Evolutionary conservation across 345 rosid genomes (phyloP).

Genomic region (Rhodomyrtus tomentosa): DNA sequence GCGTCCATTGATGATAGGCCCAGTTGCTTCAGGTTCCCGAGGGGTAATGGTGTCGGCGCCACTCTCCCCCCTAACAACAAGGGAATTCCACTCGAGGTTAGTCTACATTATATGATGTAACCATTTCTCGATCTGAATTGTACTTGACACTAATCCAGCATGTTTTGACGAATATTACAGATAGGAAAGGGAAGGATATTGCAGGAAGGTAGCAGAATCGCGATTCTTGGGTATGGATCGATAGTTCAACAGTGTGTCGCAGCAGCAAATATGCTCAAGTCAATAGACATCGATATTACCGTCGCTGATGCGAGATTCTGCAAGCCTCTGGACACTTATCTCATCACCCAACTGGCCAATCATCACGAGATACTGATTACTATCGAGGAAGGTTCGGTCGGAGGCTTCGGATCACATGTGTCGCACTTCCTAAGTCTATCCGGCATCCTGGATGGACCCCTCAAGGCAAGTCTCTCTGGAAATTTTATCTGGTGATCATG

Average conservation of each 20-base stretch:
- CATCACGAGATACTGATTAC: slow-evolving; percentile 72
- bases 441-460: slow-evolving; percentile 67
- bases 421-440: slow-evolving; percentile 58
- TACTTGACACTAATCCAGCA: not conserved
- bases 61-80: slow-evolving; percentile 41
- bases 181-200: slow-evolving; percentile 78
- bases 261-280: slow-evolving; percentile 40
- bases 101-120: not conserved
- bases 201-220: slow-evolving; percentile 61
- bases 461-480: slow-evolving; percentile 34
- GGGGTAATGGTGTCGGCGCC: slow-evolving; percentile 61
- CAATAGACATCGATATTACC: slow-evolving; percentile 32
- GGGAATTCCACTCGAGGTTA: slow-evolving; percentile 53
- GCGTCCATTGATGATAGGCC: slow-evolving; percentile 72
- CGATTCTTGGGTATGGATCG: slow-evolving; percentile 71
- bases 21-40: slow-evolving; percentile 75
- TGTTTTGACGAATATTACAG: slow-evolving; percentile 10
- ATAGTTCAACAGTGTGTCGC: slow-evolving; percentile 58
- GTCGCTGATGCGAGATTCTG: slow-evolving; percentile 92
- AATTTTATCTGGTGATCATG: not conserved
- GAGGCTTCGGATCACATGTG: slow-evolving; percentile 87
- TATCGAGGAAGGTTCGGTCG: slow-evolving; percentile 78
- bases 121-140: not conserved
- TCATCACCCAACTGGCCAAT: slow-evolving; percentile 49
- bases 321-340: slow-evolving; percentile 68